Evolutionary conservation across 2,329 filamentous ascomycete genomes (phyloP).

Genomic region (Pseudodiploospora longispora): DNA sequence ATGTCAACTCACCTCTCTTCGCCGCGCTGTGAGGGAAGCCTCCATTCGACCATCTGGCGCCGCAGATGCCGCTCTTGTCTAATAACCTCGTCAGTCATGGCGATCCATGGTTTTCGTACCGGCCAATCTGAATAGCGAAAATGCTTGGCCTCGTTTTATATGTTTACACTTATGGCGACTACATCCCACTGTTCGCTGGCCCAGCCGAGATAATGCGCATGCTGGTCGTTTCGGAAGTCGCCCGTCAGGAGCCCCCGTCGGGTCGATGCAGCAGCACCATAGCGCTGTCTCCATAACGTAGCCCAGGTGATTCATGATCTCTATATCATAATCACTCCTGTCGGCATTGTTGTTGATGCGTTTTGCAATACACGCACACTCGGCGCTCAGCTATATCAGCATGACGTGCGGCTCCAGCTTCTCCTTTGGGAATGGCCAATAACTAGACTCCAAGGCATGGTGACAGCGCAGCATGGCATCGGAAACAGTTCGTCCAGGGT

Average conservation of each 20-base stretch:
- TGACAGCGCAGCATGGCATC: constrained; percentile 50
- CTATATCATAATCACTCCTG: constrained; percentile 48
- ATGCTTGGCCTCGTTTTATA: constrained; percentile 41
- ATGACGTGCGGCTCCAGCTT: constrained; percentile 35
- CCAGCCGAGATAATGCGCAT: constrained; percentile 29
- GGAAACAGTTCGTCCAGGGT: constrained; percentile 65
- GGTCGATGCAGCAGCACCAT: constrained; percentile 55
- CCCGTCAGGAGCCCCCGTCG: constrained; percentile 49
- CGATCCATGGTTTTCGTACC: constrained; percentile 50
- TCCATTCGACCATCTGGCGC: too few relatives aligned
- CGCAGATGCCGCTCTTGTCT: too few relatives aligned
- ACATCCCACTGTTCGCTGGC: constrained; percentile 50
- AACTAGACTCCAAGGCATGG: constrained; percentile 65
- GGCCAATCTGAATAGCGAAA: constrained; percentile 69
- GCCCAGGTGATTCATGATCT: not conserved
- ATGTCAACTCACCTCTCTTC: too few relatives aligned
- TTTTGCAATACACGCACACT: constrained; percentile 30
- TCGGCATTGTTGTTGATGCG: constrained; percentile 18
- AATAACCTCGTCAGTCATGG: constrained; percentile 2
- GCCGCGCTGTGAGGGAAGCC: too few relatives aligned
- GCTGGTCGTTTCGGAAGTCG: constrained; percentile 48
- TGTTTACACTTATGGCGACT: constrained; percentile 13
- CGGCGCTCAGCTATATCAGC: constrained; percentile 49
- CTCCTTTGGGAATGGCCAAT: constrained; percentile 53
- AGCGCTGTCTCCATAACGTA: constrained; percentile 39